These are phyloP conservation scores for Caryopteris hybrid DNA, from an alignment of 305 asterid species.

Conservation along the genomic window DNA sequence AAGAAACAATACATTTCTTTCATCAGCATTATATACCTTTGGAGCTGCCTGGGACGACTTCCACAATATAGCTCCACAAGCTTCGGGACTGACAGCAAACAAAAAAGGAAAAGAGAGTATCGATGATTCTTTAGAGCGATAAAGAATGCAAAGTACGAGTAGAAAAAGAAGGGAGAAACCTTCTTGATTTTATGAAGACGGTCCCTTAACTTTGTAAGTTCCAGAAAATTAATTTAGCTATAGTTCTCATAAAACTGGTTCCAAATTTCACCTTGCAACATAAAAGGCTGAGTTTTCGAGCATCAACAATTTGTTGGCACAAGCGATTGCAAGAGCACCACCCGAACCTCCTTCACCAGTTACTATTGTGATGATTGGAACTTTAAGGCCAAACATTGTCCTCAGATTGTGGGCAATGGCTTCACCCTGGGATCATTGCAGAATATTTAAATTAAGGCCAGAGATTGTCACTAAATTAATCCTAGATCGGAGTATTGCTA, in stretches of 20 bases:
- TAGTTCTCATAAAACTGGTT: too few species aligned
- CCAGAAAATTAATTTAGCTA: too few species aligned
- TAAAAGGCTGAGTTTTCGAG: slow-evolving; percentile 43
- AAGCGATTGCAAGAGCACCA: slow-evolving; percentile 49
- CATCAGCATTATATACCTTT: slow-evolving; percentile 22
- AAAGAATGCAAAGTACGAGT: neutral
- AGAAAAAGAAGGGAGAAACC: neutral
- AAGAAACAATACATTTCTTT: neutral
- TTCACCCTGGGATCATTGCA: slow-evolving; percentile 30
- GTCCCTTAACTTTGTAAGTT: too few species aligned
- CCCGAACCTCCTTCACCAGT: slow-evolving; percentile 55
- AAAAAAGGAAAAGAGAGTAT: neutral
- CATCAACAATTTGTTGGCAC: slow-evolving; percentile 45
- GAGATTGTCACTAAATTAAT: too few species aligned
- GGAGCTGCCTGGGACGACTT: slow-evolving; percentile 47
- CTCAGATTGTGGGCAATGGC: slow-evolving; percentile 47
- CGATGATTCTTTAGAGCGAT: neutral
- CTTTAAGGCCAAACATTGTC: slow-evolving; percentile 48
- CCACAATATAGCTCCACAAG: slow-evolving; percentile 52
- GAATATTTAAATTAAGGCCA: neutral
- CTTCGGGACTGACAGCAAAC: slow-evolving; percentile 35
- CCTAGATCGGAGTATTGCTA: too few species aligned
- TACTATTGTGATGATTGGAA: slow-evolving; percentile 38
- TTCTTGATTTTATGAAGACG: too few species aligned
- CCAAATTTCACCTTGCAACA: slow-evolving; percentile 39